Base-by-base conservation (phyloP, 805 yeast species). In the Saccharomycopsis babjevae region DNA sequence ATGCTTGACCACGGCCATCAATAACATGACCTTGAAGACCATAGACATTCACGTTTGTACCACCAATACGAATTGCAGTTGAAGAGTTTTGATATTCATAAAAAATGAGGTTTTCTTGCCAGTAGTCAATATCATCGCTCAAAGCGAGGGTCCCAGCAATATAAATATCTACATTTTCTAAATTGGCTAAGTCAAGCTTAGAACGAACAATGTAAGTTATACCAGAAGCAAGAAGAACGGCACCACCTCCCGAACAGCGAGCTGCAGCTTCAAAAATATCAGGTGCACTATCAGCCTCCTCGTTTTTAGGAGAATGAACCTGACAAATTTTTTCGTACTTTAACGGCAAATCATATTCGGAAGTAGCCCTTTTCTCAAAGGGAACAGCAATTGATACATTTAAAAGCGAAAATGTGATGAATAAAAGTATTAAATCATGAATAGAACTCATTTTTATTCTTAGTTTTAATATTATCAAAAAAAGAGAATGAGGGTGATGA, bases 31-130 rank as follows among this genome's bases (percentile, higher is more conserved):
- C 62, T 5, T 39, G 46, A 8, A 60, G 40, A 2, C 62, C 62
- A 34, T 40, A 60, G 18, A 60, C 16, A 36, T 60, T 60, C 22
- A 60, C 56, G 40, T 60, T 60, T 5, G 30, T 39, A 32, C 62
- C 62, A 54, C 62, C 62, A 60, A 60, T 54, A 20, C 43, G 32
- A 18, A 60, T 60, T 3, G 62, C 62, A 56, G 62, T 60, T 8
- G 60, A 52, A 1, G 60, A 57, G 58, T 60, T 60, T 34, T 60
- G 62, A 34, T 40, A 60, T n/a, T 30, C 36, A 32, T 57, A 52
- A 38, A 20, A 57, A 34, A 52, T 40, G 7, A 60, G 42, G 20
- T 57, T 60, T n/a, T 52, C 50, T 57, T 60, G 62, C 62, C 62
- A 60, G 36, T 60, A 57, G 50, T 60, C 60, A 16, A 57, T 57